Evolutionary conservation across 352 stramenopile genomes (phyloP).

Genomic region (Globisporangium alternatum): DNA sequence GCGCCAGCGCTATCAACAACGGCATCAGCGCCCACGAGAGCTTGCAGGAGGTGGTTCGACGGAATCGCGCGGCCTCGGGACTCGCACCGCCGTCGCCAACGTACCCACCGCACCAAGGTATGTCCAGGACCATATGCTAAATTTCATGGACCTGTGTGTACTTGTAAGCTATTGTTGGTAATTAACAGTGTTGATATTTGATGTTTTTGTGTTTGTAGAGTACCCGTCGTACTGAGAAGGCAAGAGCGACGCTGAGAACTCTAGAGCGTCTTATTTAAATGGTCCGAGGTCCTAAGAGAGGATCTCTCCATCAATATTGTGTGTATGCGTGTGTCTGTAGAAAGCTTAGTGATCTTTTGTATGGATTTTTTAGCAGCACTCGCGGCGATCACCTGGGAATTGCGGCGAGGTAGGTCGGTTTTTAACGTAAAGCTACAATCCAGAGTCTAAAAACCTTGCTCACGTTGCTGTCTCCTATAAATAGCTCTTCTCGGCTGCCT

Average conservation of each 20-base stretch:
- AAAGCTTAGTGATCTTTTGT: not conserved
- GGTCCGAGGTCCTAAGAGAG: not conserved
- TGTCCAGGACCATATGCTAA: not conserved
- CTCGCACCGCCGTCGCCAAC: not conserved
- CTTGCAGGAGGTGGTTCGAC: not conserved
- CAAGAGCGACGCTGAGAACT: not conserved
- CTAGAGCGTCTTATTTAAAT: not conserved
- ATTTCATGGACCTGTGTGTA: not conserved
- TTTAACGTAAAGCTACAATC: not conserved
- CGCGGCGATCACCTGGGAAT: not conserved
- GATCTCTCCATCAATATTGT: not conserved
- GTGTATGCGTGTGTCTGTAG: not conserved
- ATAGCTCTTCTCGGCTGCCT: not conserved
- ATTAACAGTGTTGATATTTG: conserved; percentile 1
- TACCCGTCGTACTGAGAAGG: conserved; percentile 4
- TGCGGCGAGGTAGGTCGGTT: not conserved
- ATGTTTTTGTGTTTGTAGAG: conserved; percentile 2
- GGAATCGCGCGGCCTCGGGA: not conserved
- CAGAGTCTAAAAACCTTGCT: not conserved
- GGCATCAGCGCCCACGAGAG: conserved; percentile 1
- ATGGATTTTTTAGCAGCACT: not conserved
- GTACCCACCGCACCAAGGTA: conserved; percentile 2
- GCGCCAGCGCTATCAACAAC: not conserved
- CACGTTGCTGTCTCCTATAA: not conserved
- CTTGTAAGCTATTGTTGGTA: not conserved